Evolutionary conservation across 768 basidiomycete genomes (phyloP).

Genomic region (Dentipellis sp.): DNA sequence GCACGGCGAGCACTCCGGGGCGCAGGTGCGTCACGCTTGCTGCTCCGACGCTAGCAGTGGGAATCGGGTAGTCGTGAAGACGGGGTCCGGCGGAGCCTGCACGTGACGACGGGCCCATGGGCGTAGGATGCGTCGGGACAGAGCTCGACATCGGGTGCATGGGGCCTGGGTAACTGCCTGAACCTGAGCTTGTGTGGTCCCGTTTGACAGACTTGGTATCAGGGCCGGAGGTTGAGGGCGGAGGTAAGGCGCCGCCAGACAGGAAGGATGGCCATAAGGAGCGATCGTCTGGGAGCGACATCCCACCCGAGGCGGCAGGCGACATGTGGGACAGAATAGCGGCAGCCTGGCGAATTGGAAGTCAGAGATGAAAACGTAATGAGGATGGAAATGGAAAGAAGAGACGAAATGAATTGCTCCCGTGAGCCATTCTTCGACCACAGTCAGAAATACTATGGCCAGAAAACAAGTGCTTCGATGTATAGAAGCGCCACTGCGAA

Average conservation of each 20-base stretch:
- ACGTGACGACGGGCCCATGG: background rate
- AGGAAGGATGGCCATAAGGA: constrained; percentile 86
- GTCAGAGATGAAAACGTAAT: constrained; percentile 1
- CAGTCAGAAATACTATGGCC: background rate
- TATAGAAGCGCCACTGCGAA: no score
- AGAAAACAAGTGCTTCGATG: background rate
- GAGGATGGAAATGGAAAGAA: background rate
- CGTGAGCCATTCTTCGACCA: background rate
- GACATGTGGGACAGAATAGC: constrained; percentile 88
- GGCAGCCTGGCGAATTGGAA: constrained; percentile 52
- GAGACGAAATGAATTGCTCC: background rate
- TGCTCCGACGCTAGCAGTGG: constrained; percentile 22
- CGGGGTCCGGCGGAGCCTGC: constrained; percentile 34
- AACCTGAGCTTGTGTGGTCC: background rate
- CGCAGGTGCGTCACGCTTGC: constrained; percentile 46
- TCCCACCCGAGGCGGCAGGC: constrained; percentile 51
- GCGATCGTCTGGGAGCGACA: constrained; percentile 87
- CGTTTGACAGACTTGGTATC: constrained; percentile 9
- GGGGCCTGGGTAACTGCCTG: background rate
- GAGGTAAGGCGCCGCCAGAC: constrained; percentile 59
- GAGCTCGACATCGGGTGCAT: constrained; percentile 37
- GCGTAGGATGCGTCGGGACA: constrained; percentile 28
- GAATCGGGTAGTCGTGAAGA: constrained; percentile 57
- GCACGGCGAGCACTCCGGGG: constrained; percentile 42
- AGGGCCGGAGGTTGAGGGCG: constrained; percentile 23